phyloP scores from a whole-genome alignment of 2,329 filamentous ascomycete species.

The Macrophomina pseudophaseolina region DNA sequence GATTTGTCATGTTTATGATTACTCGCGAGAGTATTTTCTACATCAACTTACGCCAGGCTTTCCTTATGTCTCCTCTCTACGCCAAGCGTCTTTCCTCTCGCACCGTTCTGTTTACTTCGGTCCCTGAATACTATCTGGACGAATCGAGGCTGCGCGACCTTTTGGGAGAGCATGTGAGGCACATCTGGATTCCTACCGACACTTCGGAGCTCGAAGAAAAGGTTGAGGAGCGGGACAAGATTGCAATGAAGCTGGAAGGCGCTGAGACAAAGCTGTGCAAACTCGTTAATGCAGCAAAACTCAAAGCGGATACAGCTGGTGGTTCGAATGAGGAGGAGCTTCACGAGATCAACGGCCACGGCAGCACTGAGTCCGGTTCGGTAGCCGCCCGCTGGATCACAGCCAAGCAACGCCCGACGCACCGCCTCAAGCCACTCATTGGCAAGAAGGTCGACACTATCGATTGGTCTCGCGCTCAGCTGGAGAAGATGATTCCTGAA shows the following conservation, averaged over 20 bases:
- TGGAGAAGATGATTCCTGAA: constrained; percentile 22
- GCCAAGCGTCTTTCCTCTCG: constrained; percentile 85
- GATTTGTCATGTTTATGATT: constrained; percentile 86
- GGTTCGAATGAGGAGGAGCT: constrained; percentile 19
- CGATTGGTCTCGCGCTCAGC: constrained; percentile 23
- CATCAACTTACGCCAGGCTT: constrained; percentile 91
- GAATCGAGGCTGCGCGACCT: constrained; percentile 23
- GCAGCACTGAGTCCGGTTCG: constrained; percentile 10
- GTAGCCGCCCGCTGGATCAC: constrained; percentile 24
- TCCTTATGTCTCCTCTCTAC: constrained; percentile 83
- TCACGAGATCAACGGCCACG: constrained; percentile 13
- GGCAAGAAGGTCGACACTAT: constrained; percentile 27
- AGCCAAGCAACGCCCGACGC: constrained; percentile 24
- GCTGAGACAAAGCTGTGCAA: constrained; percentile 26
- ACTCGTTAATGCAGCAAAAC: constrained; percentile 16
- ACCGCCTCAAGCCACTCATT: constrained; percentile 24
- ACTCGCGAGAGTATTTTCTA: constrained; percentile 89
- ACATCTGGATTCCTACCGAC: constrained; percentile 24
- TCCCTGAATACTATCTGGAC: constrained; percentile 20
- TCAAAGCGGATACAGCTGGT: constrained; percentile 5
- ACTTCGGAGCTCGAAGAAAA: constrained; percentile 23
- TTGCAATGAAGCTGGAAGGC: constrained; percentile 17
- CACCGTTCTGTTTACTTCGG: constrained; percentile 74
- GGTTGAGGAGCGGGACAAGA: constrained; percentile 23
- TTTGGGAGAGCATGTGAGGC: constrained; percentile 23